These are phyloP conservation scores for Trypethelium eluteriae DNA, from an alignment of 495 filamentous ascomycete species.

Conservation along the genomic window DNA sequence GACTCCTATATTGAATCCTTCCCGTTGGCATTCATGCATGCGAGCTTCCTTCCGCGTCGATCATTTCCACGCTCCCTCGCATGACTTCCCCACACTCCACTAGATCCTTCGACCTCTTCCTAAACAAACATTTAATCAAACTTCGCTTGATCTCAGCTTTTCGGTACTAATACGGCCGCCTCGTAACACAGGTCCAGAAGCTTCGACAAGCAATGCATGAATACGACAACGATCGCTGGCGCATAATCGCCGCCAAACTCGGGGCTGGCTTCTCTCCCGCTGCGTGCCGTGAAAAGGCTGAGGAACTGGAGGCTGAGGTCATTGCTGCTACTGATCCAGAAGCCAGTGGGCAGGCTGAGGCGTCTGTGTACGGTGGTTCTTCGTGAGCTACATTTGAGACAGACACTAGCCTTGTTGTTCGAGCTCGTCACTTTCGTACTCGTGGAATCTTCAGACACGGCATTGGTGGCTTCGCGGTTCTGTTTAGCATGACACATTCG, in stretches of 20 bases:
- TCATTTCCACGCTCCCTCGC: neutral
- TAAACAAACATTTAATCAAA: neutral
- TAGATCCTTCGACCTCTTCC: neutral
- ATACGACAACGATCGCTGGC: slow-evolving; percentile 87
- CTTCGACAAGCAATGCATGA: slow-evolving; percentile 73
- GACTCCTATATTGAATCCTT: slow-evolving; percentile 5
- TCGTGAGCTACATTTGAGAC: neutral
- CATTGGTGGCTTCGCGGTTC: too few relatives aligned
- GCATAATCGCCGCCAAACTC: slow-evolving; percentile 77
- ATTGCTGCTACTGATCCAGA: slow-evolving; percentile 11
- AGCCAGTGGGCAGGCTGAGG: slow-evolving; percentile 2
- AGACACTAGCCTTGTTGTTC: neutral
- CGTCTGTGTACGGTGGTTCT: neutral
- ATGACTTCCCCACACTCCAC: neutral
- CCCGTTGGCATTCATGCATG: neutral
- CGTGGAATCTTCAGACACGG: too few relatives aligned
- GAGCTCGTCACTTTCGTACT: too few relatives aligned
- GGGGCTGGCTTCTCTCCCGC: slow-evolving; percentile 75
- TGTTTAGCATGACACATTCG: too few relatives aligned
- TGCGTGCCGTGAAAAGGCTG: slow-evolving; percentile 74
- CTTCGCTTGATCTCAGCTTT: neutral
- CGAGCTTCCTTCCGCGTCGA: neutral
- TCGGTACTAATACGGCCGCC: neutral
- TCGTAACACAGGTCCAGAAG: slow-evolving; percentile 54
- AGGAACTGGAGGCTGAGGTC: slow-evolving; percentile 37